Percentiles rank a stretch among this genome's conserved stretches.
These are phyloP conservation scores for Sporothrix phasma DNA, from an alignment of 2,329 filamentous ascomycete genomes.

Conservation along the genomic window DNA sequence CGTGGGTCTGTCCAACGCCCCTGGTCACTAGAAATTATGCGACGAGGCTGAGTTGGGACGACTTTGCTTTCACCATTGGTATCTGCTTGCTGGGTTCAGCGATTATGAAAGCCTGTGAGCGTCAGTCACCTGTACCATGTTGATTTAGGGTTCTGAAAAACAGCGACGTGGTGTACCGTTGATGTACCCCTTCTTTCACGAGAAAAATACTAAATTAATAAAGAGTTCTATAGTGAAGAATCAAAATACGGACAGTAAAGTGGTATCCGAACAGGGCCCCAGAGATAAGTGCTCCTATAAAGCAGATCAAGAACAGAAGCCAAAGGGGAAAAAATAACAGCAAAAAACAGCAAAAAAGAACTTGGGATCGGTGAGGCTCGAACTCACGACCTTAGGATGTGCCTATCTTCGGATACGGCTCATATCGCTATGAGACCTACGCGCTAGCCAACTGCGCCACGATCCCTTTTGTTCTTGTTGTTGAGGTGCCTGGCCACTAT, in stretches of 20 bases:
- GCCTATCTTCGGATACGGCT: conserved; percentile 5
- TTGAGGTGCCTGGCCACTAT: too few relatives aligned
- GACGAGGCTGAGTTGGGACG: conserved; percentile 7
- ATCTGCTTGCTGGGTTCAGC: neutral
- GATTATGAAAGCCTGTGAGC: neutral
- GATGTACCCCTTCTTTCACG: neutral
- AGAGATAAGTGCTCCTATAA: too few relatives aligned
- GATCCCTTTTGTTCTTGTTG: neutral
- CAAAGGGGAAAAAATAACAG: neutral
- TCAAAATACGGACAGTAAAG: too few relatives aligned
- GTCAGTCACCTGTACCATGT: too few relatives aligned
- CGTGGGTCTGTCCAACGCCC: neutral
- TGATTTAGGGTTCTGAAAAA: too few relatives aligned
- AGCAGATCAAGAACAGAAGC: too few relatives aligned
- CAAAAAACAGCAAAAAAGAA: neutral
- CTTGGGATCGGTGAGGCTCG: conserved; percentile 20
- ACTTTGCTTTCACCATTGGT: neutral
- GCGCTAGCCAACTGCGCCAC: conserved; percentile 11
- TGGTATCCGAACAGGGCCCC: too few relatives aligned
- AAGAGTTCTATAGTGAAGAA: too few relatives aligned
- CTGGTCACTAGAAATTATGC: neutral
- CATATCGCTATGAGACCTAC: conserved; percentile 10
- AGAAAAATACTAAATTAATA: too few relatives aligned
- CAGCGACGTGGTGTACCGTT: too few relatives aligned
- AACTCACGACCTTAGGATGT: conserved; percentile 21